Conservation (phyloP, 164 flowering plant genomes). For the Santalum album region DNA sequence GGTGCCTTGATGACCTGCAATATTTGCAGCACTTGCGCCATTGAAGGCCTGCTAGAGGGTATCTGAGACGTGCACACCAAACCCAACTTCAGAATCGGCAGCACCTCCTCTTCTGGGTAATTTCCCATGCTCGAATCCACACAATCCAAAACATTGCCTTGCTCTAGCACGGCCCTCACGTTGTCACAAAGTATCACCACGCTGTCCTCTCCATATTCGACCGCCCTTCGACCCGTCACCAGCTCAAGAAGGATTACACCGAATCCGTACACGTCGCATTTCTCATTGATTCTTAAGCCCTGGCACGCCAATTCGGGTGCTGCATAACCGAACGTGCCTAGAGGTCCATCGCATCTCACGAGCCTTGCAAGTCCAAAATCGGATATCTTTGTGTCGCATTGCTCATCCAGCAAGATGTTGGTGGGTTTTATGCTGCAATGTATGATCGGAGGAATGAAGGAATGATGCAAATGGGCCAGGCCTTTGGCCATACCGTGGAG, state of each 20-base stretch:
- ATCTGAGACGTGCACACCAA: slow-evolving; percentile 89
- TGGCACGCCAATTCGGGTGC: slow-evolving; percentile 95
- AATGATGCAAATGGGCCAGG: slow-evolving; percentile 78
- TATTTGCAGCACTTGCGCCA: slow-evolving; percentile 88
- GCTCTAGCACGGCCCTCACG: slow-evolving; percentile 65
- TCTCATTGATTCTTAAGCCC: slow-evolving; percentile 78
- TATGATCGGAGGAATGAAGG: slow-evolving; percentile 65
- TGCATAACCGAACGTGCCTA: slow-evolving; percentile 72
- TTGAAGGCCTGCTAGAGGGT: slow-evolving; percentile 91
- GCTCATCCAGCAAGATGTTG: slow-evolving; percentile 79
- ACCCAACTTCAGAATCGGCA: slow-evolving; percentile 84
- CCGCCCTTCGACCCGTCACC: slow-evolving; percentile 77
- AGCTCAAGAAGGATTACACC: slow-evolving; percentile 80
- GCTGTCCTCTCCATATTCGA: slow-evolving; percentile 91
- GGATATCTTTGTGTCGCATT: slow-evolving; percentile 56
- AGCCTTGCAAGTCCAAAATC: slow-evolving; percentile 85
- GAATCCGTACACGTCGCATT: slow-evolving; percentile 77
- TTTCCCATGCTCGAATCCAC: slow-evolving; percentile 60
- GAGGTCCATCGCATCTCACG: slow-evolving; percentile 55
- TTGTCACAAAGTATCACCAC: slow-evolving; percentile 66
- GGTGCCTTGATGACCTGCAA: slow-evolving; percentile 85
- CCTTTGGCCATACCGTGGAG: slow-evolving; percentile 80
- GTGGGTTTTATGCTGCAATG: slow-evolving; percentile 85
- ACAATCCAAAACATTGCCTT: slow-evolving; percentile 74
- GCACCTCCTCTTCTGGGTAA: slow-evolving; percentile 79